Evolutionary conservation across 257 asterid species (phyloP).

Genomic region (Plantago ovata): DNA sequence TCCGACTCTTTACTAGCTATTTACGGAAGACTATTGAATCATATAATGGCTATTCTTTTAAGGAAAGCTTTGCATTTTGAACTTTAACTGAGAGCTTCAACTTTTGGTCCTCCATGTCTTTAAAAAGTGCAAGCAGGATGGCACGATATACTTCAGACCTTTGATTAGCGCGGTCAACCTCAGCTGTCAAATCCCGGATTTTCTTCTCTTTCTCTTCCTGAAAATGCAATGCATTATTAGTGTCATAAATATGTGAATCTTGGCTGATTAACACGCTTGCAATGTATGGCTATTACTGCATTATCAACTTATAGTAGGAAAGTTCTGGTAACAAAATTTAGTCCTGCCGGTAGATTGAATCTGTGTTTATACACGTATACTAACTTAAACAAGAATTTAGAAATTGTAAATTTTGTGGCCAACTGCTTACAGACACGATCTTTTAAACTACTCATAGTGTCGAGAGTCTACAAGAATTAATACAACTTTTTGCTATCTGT

Average conservation of each 20-base stretch:
- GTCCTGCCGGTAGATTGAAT: too few species aligned
- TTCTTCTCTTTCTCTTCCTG: constrained; percentile 87
- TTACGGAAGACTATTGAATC: neutral
- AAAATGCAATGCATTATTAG: constrained; percentile 15
- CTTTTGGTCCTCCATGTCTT: constrained; percentile 92
- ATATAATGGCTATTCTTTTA: constrained; percentile 48
- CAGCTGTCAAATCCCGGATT: constrained; percentile 48
- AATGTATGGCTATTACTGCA: neutral
- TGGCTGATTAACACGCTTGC: neutral
- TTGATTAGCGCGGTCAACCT: constrained; percentile 55
- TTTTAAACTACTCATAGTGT: too few species aligned
- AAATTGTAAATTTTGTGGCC: too few species aligned
- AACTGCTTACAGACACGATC: too few species aligned
- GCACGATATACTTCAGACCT: constrained; percentile 72
- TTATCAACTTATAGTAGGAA: neutral
- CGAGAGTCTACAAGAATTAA: too few species aligned
- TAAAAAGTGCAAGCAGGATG: constrained; percentile 64
- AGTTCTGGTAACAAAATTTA: too few species aligned
- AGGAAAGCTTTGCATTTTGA: constrained; percentile 81
- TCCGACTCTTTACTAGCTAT: too few species aligned
- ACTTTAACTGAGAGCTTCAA: constrained; percentile 86
- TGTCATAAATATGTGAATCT: neutral
- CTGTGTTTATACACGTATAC: too few species aligned
- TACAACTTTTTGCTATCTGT: too few species aligned
- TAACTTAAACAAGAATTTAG: too few species aligned